phyloP scores from a whole-genome alignment of 2,329 filamentous ascomycete species.

The Fragosphaeria purpurea region DNA sequence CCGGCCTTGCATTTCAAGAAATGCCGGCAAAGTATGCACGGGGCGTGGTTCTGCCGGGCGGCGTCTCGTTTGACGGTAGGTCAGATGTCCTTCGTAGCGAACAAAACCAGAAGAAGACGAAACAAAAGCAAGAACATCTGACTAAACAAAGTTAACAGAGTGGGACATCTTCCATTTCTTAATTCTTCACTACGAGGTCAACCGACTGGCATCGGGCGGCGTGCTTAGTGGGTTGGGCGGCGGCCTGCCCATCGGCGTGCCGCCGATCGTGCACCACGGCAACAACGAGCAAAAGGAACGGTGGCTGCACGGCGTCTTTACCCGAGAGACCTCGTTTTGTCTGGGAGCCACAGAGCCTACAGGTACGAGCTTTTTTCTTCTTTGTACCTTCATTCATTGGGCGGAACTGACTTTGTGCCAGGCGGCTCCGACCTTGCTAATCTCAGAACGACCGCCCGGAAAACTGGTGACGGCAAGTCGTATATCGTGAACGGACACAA shows the following conservation, averaged over 20 bases:
- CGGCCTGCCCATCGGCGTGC: constrained; percentile 51
- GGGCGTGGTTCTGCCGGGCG: constrained; percentile 30
- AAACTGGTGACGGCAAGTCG: constrained; percentile 29
- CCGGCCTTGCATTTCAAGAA: constrained; percentile 28
- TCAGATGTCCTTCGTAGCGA: background rate
- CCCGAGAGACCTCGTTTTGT: constrained; percentile 50
- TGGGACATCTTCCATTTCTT: constrained; percentile 49
- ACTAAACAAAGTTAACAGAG: constrained; percentile 17
- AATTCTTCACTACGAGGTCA: constrained; percentile 44
- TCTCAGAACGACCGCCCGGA: constrained; percentile 48
- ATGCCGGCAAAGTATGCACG: constrained; percentile 28
- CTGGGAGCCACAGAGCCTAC: constrained; percentile 54
- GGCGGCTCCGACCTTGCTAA: constrained; percentile 56
- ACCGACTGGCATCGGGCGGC: constrained; percentile 41
- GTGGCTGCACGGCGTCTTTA: constrained; percentile 50
- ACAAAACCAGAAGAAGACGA: too few species aligned
- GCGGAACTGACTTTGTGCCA: constrained; percentile 5
- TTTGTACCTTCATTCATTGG: too few species aligned
- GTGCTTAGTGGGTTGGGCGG: constrained; percentile 49
- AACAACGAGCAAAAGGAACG: constrained; percentile 46
- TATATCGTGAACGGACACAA: constrained; percentile 59
- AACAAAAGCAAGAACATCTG: background rate
- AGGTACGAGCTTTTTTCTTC: background rate
- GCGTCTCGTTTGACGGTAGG: constrained; percentile 27
- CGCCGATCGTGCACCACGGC: constrained; percentile 54